phyloP scores from a whole-genome alignment of 495 filamentous ascomycete species.

The Sordaria brevicollis region DNA sequence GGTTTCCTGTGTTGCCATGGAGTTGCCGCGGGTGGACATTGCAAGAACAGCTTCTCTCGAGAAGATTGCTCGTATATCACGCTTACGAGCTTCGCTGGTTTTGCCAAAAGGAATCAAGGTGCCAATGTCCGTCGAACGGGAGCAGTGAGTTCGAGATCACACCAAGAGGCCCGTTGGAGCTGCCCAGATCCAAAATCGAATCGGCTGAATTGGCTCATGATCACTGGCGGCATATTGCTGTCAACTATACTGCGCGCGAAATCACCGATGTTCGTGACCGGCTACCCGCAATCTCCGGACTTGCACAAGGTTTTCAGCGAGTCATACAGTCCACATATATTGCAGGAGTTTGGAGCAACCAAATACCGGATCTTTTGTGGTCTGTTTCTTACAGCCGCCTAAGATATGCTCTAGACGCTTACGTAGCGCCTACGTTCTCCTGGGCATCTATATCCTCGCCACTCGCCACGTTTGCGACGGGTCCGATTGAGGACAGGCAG shows the following conservation, averaged over 20 bases:
- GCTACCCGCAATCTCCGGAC: conserved; percentile 21
- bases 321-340: conserved; percentile 17
- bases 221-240: background rate
- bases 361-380: background rate
- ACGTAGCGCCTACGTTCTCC: background rate
- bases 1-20: background rate
- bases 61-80: background rate
- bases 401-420: background rate
- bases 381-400: background rate
- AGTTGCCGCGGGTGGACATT: background rate
- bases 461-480: background rate
- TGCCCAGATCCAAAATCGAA: background rate
- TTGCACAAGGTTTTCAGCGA: conserved; percentile 13
- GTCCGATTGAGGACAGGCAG: no score
- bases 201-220: background rate
- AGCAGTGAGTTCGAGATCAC: no score
- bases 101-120: background rate
- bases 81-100: conserved; percentile 1
- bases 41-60: conserved; percentile 3
- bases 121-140: background rate
- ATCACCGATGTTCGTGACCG: conserved; percentile 19
- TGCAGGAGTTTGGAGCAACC: conserved; percentile 20
- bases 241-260: conserved; percentile 4
- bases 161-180: background rate
- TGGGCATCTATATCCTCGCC: background rate